These are phyloP conservation scores for Phaeosphaeriaceae sp. DNA, from an alignment of 2,329 filamentous ascomycete genomes.

Conservation along the genomic window DNA sequence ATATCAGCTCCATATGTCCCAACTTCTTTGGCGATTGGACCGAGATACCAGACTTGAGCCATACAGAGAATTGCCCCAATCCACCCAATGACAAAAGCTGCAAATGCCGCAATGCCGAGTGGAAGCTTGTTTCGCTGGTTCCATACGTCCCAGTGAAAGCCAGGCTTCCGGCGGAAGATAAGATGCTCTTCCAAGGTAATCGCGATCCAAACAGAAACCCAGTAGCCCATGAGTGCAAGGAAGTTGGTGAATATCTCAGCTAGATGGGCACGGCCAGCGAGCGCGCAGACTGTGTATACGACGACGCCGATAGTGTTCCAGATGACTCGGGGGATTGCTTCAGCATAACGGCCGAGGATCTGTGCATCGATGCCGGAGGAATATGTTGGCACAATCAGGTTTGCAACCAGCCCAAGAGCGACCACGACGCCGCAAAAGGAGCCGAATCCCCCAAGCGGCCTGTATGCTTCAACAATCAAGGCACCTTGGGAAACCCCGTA, in stretches of 20 bases:
- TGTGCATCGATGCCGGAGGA: slow-evolving; percentile 72
- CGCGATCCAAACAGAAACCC: slow-evolving; percentile 70
- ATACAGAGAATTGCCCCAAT: slow-evolving; percentile 70
- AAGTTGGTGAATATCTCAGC: slow-evolving; percentile 73
- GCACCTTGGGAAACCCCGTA: slow-evolving; percentile 67
- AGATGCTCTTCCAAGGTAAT: slow-evolving; percentile 69
- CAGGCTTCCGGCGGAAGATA: slow-evolving; percentile 62
- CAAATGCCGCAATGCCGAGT: slow-evolving; percentile 66
- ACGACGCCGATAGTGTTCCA: slow-evolving; percentile 70
- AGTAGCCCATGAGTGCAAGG: slow-evolving; percentile 74
- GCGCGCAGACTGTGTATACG: slow-evolving; percentile 69
- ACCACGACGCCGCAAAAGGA: slow-evolving; percentile 71
- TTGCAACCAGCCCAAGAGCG: slow-evolving; percentile 69
- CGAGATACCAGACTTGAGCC: slow-evolving; percentile 74
- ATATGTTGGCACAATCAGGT: slow-evolving; percentile 69
- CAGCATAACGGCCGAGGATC: slow-evolving; percentile 66
- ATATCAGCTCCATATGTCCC: slow-evolving; percentile 67
- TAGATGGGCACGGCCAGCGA: slow-evolving; percentile 67
- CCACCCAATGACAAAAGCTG: slow-evolving; percentile 70
- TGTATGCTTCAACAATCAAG: slow-evolving; percentile 68
- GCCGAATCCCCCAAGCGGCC: slow-evolving; percentile 66
- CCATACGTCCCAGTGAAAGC: slow-evolving; percentile 69
- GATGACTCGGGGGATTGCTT: slow-evolving; percentile 66
- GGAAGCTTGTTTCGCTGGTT: slow-evolving; percentile 66
- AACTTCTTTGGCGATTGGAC: slow-evolving; percentile 65